These are phyloP conservation scores for Porodaedalea pini DNA, from an alignment of 1,284 basidiomycete genomes.

Conservation along the genomic window DNA sequence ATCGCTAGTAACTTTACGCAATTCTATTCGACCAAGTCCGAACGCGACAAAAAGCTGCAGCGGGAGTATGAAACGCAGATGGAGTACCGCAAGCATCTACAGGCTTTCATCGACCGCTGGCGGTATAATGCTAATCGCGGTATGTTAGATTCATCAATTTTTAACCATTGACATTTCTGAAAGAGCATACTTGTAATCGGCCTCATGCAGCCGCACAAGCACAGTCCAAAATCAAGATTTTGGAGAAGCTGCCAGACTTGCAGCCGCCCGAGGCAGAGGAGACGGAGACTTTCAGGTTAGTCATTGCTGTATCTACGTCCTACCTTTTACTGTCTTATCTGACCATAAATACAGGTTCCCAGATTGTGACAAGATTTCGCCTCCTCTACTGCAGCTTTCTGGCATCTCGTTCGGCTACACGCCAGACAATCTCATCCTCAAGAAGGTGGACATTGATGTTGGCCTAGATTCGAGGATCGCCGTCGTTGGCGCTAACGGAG, in stretches of 20 bases:
- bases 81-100: constrained; percentile 91
- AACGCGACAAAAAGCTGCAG: constrained; percentile 86
- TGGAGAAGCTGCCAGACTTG: constrained; percentile 95
- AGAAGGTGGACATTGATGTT: constrained; percentile 85
- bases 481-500: constrained; percentile 82
- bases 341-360: constrained; percentile 58
- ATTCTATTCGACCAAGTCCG: constrained; percentile 98
- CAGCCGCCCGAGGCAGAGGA: constrained; percentile 90
- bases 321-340: constrained; percentile 5
- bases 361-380: constrained; percentile 93
- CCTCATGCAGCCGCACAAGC: constrained; percentile 73
- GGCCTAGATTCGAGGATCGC: constrained; percentile 87
- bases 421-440: constrained; percentile 77
- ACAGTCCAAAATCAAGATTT: constrained; percentile 96
- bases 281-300: constrained; percentile 71
- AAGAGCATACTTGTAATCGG: neutral
- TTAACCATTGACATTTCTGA: neutral
- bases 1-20: constrained; percentile 90
- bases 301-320: constrained; percentile 9
- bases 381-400: constrained; percentile 92
- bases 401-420: constrained; percentile 92
- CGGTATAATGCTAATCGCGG: constrained; percentile 91
- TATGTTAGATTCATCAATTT: constrained; percentile 28
- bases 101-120: constrained; percentile 98
- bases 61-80: constrained; percentile 96